These are phyloP conservation scores for Pleurotus tuoliensis DNA, from an alignment of 768 basidiomycete species.

Conservation along the genomic window DNA sequence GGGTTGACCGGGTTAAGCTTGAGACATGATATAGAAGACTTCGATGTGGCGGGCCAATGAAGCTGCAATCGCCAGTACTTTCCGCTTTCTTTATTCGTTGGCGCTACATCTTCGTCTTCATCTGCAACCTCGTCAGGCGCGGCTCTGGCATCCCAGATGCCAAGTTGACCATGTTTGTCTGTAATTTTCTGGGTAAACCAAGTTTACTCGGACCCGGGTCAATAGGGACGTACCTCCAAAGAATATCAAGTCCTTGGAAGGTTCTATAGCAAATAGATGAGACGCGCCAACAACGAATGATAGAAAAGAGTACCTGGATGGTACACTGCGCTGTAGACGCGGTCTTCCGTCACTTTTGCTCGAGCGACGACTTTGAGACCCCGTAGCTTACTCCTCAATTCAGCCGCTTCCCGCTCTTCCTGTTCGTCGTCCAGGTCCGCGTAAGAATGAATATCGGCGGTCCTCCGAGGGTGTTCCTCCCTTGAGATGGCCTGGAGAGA, in stretches of 20 bases:
- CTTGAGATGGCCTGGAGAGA: conserved; percentile 39
- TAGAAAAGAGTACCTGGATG: conserved; percentile 51
- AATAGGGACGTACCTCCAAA: conserved; percentile 61
- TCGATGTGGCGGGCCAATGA: conserved; percentile 80
- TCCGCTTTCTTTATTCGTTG: conserved; percentile 54
- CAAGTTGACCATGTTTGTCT: conserved; percentile 84
- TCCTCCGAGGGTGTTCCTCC: conserved; percentile 31
- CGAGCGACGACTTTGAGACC: conserved; percentile 64
- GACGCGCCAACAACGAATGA: not conserved
- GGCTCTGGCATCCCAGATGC: conserved; percentile 84
- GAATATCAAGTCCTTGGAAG: conserved; percentile 78
- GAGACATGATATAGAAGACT: conserved; percentile 75
- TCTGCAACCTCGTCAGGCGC: conserved; percentile 59
- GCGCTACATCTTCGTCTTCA: conserved; percentile 51
- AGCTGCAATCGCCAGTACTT: conserved; percentile 76
- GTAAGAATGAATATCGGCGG: conserved; percentile 48
- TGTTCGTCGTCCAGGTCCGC: conserved; percentile 39
- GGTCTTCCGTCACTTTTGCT: conserved; percentile 74
- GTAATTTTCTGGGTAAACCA: conserved; percentile 1
- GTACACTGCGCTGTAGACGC: conserved; percentile 76
- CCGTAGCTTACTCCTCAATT: conserved; percentile 51
- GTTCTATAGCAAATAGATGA: conserved; percentile 37
- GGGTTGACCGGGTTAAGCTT: conserved; percentile 75
- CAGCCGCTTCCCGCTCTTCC: conserved; percentile 46
- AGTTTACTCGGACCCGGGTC: not conserved